Base-by-base conservation (phyloP, 306 rosid genomes). In the Lagenaria siceraria region DNA sequence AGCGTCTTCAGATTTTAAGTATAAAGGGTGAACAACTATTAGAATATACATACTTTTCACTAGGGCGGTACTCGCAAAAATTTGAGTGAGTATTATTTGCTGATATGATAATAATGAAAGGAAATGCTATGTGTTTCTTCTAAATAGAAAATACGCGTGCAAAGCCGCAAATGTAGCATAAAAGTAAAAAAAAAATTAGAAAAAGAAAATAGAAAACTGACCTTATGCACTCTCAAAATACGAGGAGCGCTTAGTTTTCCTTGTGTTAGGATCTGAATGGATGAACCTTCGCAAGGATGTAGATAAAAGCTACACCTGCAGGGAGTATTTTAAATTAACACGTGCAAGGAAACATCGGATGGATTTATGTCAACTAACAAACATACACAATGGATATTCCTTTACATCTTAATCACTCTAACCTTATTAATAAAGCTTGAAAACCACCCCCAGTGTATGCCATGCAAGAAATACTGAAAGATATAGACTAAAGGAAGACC, bases 171-270 rank as follows among this genome's bases (percentile, higher is more conserved):
- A 77, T 64, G 78, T 75, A 75, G 46, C 36, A 66, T 78, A 62
- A 76, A 60, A 81, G 15, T 58, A 81, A 29, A 29, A 29, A 29
- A 29, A 29, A n/a, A n/a, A n/a, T n/a, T n/a, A n/a, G n/a, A n/a
- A n/a, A n/a, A n/a, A n/a, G 3, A 29, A 31, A 9, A 21, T 7
- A 72, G 42, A 72, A 71, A 49, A 83, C 88, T 81, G 83, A 92
- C 99, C 85, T 95, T 95, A 78, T 92, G 97, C 78, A 92, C 86
- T 87, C 99, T 87, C 86, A 95, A 86, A 77, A 95, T 95, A 62
- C 99, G 97, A 55, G 99, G 99, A 71, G 97, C 99, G 77, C 99
- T 95, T 65, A 95, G 83, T 83, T 95, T 95, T 78, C 99, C 99
- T 87, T 95, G 99, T 13, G 99, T 90, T 80, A 95, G 88, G 82